Evolutionary conservation across 306 rosid species (phyloP).

Genomic region (Begonia loranthoides): DNA sequence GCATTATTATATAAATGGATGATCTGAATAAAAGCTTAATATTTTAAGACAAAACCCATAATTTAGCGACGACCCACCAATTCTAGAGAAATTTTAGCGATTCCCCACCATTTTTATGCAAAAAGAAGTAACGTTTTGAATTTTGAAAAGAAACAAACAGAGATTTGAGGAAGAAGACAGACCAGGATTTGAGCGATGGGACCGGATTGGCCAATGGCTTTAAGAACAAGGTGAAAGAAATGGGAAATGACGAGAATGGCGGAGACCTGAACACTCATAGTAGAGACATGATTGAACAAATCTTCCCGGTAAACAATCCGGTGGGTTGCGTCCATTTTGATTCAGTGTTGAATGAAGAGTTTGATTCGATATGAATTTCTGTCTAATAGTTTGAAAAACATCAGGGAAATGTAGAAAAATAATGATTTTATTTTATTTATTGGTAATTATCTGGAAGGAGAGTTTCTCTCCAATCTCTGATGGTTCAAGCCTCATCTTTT

Average conservation of each 20-base stretch:
- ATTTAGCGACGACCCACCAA: too few species aligned
- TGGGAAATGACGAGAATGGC: conserved; percentile 89
- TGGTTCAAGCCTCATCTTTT: conserved; percentile 16
- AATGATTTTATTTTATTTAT: too few species aligned
- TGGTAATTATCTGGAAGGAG: too few species aligned
- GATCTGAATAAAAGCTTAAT: neutral
- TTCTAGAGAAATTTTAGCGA: too few species aligned
- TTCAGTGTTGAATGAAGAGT: neutral
- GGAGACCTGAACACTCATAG: conserved; percentile 81
- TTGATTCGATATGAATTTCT: neutral
- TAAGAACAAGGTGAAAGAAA: conserved; percentile 65
- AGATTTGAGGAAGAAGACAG: neutral
- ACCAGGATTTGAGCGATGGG: conserved; percentile 80
- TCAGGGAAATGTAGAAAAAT: neutral
- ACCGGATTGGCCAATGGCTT: conserved; percentile 75
- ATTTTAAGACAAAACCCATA: too few species aligned
- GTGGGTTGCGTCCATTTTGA: conserved; percentile 66
- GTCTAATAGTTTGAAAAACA: neutral
- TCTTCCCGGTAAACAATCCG: conserved; percentile 44
- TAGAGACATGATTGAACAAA: conserved; percentile 57
- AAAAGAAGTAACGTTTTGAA: too few species aligned
- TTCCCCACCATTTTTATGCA: too few species aligned
- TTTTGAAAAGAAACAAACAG: neutral
- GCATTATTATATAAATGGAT: conserved; percentile 8
- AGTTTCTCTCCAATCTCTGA: neutral